phyloP scores from a whole-genome alignment of 148 eudicot genomes.

The Diospyros lotus region DNA sequence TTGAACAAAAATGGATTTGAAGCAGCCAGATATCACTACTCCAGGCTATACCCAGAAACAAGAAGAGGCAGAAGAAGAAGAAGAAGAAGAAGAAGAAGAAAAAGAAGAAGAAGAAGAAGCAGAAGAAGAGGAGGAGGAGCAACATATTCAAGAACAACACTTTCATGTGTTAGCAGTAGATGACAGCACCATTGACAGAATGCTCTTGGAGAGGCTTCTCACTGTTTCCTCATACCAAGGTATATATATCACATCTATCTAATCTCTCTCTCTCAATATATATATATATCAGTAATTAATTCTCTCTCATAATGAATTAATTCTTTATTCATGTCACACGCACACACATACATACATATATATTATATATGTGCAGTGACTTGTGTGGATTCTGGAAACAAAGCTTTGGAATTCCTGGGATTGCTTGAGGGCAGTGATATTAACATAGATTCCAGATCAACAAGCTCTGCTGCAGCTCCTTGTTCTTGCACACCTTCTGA shows the following conservation, averaged over 20 bases:
- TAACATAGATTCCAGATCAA: neutral
- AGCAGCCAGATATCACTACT: neutral
- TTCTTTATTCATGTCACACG: neutral
- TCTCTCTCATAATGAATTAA: neutral
- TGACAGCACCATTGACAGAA: constrained; percentile 53
- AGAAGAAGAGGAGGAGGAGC: no score
- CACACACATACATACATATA: no score
- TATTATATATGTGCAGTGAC: constrained; percentile 28
- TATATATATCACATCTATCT: neutral
- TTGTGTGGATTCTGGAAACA: constrained; percentile 56
- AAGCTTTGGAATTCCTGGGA: constrained; percentile 57
- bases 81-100: no score
- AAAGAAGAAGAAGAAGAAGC: no score
- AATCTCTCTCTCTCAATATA: neutral
- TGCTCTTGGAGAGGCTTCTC: constrained; percentile 54
- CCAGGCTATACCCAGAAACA: neutral
- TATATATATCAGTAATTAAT: no score
- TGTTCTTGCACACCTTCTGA: neutral
- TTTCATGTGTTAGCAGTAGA: constrained; percentile 65
- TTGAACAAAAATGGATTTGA: constrained; percentile 12
- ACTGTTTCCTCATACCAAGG: constrained; percentile 57
- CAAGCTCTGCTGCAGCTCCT: neutral
- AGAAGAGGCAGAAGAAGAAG: neutral
- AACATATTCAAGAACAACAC: constrained; percentile 1
- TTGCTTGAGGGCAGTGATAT: constrained; percentile 22